Conservation (phyloP, 2,329 filamentous ascomycete genomes). For the Ophiostoma tasmaniense region DNA sequence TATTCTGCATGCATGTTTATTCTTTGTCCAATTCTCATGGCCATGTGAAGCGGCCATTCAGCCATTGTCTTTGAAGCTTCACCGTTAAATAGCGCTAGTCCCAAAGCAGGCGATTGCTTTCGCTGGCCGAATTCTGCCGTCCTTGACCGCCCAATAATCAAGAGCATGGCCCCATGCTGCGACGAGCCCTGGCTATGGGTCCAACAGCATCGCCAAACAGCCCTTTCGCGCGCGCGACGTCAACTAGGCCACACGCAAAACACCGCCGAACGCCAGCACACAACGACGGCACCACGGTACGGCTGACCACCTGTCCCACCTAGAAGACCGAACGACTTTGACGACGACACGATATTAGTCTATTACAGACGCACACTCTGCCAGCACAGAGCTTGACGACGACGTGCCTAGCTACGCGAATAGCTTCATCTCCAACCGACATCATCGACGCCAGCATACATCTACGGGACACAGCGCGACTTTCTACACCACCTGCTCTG, state of each 20-base stretch:
- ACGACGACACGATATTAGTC: neutral
- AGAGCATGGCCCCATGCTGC: neutral
- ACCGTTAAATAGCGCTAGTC: neutral
- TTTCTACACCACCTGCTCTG: neutral
- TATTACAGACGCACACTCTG: neutral
- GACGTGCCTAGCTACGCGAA: neutral
- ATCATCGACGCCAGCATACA: neutral
- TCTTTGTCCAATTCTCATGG: neutral
- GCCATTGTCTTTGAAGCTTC: neutral
- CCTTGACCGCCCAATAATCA: neutral
- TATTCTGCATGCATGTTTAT: neutral
- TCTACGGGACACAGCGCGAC: neutral
- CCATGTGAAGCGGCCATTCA: neutral
- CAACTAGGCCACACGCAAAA: neutral
- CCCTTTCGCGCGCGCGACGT: conserved; percentile 6
- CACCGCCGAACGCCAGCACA: neutral
- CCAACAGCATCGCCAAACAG: conserved; percentile 4
- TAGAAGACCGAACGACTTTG: neutral
- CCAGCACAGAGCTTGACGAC: neutral
- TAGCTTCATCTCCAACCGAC: neutral
- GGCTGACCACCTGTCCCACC: neutral
- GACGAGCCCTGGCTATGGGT: neutral
- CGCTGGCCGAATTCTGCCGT: neutral
- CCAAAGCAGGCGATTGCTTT: neutral
- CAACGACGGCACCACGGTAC: neutral